Base-by-base conservation (phyloP, 1,284 basidiomycete genomes). In the Heliocybe sulcata region DNA sequence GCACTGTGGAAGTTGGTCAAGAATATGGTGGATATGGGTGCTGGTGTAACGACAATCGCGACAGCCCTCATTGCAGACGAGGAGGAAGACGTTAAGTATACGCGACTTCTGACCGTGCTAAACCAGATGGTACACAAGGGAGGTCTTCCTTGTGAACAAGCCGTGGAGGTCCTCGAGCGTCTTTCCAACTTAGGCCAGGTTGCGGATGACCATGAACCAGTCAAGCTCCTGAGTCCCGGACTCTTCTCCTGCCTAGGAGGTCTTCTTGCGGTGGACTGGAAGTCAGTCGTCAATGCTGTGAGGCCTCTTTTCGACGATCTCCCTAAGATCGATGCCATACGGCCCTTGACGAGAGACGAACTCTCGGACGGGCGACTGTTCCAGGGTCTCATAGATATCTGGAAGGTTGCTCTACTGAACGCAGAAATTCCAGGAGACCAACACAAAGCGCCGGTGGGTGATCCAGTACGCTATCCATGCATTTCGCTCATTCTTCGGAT, bases 171-270 rank as follows among this genome's bases (percentile, higher is more conserved):
- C 2, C 63, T 81, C 23, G 70, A 69, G 27, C 75, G 75, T 49
- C 61, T 65, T 26, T 69, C 58, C 31, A 53, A 26, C 1, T 48
- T 51, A 9, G 55, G 54, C 20, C 57, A 74, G 55, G 55, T 56
- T 23, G 61, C 60, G 47, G 55, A 54, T 57, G 61, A 64, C 12
- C 85, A 82, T 79, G 71, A 77, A 19, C 63, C 66, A 54, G 72
- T 68, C 51, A 77, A 73, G 35, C 68, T 89, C 3, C 65, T 90
- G 1, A 77, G 83, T 0, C 65, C 63, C n/a, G 71, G 72, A 0
- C 63, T 87, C 14, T 84, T 87, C 65, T 79, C 77, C 1, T 73
- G 81, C 0, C 72, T 71, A 49, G 81, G 83, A 3, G 84, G 84
- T 0, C 61, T 90, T 35, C 69, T 90, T 14, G 79, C 79, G 0